These are phyloP conservation scores for Vigna hirtella DNA, from an alignment of 306 rosid genomes.

Conservation along the genomic window DNA sequence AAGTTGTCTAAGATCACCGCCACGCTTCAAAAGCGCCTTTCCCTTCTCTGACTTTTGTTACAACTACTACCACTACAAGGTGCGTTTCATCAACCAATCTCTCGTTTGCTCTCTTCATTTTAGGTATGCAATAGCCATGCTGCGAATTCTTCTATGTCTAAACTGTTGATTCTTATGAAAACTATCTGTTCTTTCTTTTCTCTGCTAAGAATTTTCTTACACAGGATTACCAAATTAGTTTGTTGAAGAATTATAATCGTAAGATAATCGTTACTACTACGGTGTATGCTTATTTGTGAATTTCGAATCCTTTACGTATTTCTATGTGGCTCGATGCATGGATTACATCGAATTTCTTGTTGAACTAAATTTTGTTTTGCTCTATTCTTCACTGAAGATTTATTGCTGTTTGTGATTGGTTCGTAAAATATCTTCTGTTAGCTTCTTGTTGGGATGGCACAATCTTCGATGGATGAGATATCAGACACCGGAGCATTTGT, in stretches of 20 bases:
- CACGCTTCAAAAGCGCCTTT: conserved; percentile 14
- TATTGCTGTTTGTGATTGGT: conserved; percentile 30
- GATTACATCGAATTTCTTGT: neutral
- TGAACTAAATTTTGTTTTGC: conserved; percentile 10
- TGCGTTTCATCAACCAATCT: neutral
- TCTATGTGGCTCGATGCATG: neutral
- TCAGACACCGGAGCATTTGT: conserved; percentile 81
- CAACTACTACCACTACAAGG: conserved; percentile 28
- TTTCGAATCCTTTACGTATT: conserved; percentile 5
- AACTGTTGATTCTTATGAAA: neutral
- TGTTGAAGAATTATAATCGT: conserved; percentile 1
- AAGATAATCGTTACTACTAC: neutral
- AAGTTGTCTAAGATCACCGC: neutral
- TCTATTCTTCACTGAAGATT: conserved; percentile 38
- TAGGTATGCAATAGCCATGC: neutral
- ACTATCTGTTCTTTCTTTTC: neutral
- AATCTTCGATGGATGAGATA: conserved; percentile 76
- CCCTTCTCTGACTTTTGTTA: conserved; percentile 5
- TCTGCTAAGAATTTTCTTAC: neutral
- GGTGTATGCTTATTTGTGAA: conserved; percentile 11
- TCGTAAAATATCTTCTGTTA: conserved; percentile 48
- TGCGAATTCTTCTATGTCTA: neutral
- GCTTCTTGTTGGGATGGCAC: conserved; percentile 65
- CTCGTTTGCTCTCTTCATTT: neutral
- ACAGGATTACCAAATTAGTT: neutral